A percentile compares a stretch with the other conserved stretches of the same genome.
Conservation (phyloP, 768 basidiomycete genomes). For the Strobilomyces echinocephalus region DNA sequence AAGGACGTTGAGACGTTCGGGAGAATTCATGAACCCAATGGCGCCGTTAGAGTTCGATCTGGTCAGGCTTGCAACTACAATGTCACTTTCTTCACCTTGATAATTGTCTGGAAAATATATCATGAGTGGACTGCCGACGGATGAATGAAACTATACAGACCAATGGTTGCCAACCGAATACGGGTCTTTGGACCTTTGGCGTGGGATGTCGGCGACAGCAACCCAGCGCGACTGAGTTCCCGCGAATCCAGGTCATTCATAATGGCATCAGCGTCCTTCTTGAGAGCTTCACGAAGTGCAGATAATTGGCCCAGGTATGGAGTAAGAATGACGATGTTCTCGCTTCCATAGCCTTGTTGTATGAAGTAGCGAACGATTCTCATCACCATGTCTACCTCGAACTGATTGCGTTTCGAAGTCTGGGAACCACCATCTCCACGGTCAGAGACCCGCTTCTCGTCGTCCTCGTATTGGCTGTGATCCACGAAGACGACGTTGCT, state of each 20-base stretch:
- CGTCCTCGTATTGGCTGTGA: conserved; percentile 55
- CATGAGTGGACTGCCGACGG: too few species aligned
- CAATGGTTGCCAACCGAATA: conserved; percentile 63
- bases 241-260: conserved; percentile 59
- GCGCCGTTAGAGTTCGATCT: conserved; percentile 51
- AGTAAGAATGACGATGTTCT: conserved; percentile 59
- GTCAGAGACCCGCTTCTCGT: conserved; percentile 38
- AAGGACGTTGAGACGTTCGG: conserved; percentile 70
- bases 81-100: conserved; percentile 70
- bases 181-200: conserved; percentile 35
- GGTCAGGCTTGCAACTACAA: conserved; percentile 59
- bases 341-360: conserved; percentile 64
- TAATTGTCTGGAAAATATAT: conserved; percentile 53
- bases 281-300: conserved; percentile 42
- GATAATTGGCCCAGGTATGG: conserved; percentile 66
- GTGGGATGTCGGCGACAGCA: conserved; percentile 36
- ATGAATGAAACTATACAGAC: conserved; percentile 16
- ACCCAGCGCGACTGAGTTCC: conserved; percentile 56
- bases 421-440: conserved; percentile 42
- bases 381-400: conserved; percentile 60
- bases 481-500: conserved; percentile 61
- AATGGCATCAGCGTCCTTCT: conserved; percentile 49
- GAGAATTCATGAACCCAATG: conserved; percentile 70
- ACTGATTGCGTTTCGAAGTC: conserved; percentile 58
- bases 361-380: conserved; percentile 62